Evolutionary conservation across 495 filamentous ascomycete species (phyloP).

Genomic region (Usnea hakonensis): DNA sequence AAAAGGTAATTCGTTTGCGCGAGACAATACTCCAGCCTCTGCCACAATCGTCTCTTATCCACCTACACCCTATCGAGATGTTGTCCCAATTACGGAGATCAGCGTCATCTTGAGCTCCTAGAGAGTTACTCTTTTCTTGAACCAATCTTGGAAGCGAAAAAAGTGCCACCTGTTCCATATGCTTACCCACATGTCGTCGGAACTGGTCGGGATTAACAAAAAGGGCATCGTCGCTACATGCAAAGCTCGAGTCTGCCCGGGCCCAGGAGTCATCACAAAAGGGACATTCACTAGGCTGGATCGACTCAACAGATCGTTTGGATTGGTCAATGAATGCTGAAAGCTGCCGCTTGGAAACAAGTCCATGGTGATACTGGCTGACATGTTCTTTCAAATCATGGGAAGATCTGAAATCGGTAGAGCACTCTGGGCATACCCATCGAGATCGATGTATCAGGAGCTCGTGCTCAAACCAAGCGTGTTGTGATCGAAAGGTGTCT

Average conservation of each 20-base stretch:
- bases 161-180: constrained; percentile 24
- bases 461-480: constrained; percentile 33
- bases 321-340: background rate
- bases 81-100: background rate
- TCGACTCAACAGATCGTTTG: background rate
- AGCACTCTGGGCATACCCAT: constrained; percentile 27
- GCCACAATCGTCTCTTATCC: no score
- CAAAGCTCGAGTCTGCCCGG: background rate
- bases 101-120: background rate
- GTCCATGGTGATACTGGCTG: background rate
- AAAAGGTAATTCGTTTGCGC: no score
- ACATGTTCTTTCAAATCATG: background rate
- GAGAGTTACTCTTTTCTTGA: constrained; percentile 6
- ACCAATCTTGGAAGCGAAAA: constrained; percentile 21
- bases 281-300: constrained; percentile 14
- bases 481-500: constrained; percentile 23
- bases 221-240: no score
- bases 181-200: constrained; percentile 21
- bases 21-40: no score
- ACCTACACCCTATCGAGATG: no score
- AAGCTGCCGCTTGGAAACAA: background rate
- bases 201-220: constrained; percentile 8
- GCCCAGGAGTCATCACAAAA: constrained; percentile 22
- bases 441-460: constrained; percentile 24
- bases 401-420: constrained; percentile 1